Evolutionary conservation across 2,329 filamentous ascomycete genomes (phyloP), one percentile per base, ranked within the genome.

Genomic region (Trichoderma atroviride): DNA sequence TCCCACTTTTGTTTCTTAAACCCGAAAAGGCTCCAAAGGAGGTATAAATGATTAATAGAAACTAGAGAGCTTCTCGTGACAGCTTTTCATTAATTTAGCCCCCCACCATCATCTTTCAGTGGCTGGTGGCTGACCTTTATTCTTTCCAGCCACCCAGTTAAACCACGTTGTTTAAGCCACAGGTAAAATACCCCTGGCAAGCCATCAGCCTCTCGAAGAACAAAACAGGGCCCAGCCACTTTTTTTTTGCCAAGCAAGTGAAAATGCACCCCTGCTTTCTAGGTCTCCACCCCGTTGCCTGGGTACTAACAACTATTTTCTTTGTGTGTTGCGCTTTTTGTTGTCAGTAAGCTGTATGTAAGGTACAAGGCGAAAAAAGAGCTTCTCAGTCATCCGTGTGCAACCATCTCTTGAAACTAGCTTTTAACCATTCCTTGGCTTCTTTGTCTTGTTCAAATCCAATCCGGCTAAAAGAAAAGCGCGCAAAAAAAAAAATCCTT

Each of bases 171-270:
- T 24, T 22, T 9, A 5, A 9, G 9, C 16, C n/a, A 14, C n/a
- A 50, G 47, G 11, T 11, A 22, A 7, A 50, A 13, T 10, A 35
- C 60, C 60, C 60, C 43, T 53, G 43, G 60, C 60, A 62, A 43
- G 59, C 16, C 27, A 33, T 16, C 59, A 50, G 43, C 29, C 22
- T 13, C 14, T 43, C 6, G n/a, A 43, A 43, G 16, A 50, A 50
- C 22, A 47, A 50, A 50, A 50, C n/a, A 50, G 22, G 47, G 47
- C 47, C 47, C 60, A 52, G 60, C 60, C 60, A 62, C 60, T 6
- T 24, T 40, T 14, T 14, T 62, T 10, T 2, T 2, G 7, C 47
- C 31, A 35, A n/a, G 31, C 37, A 24, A 47, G 31, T n/a, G 5
- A 10, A 13, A 35, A 22, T 16, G 47, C 35, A 13, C 58, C 58